phyloP scores from a whole-genome alignment of 768 basidiomycete genomes.

The Boletus subcaerulescens region DNA sequence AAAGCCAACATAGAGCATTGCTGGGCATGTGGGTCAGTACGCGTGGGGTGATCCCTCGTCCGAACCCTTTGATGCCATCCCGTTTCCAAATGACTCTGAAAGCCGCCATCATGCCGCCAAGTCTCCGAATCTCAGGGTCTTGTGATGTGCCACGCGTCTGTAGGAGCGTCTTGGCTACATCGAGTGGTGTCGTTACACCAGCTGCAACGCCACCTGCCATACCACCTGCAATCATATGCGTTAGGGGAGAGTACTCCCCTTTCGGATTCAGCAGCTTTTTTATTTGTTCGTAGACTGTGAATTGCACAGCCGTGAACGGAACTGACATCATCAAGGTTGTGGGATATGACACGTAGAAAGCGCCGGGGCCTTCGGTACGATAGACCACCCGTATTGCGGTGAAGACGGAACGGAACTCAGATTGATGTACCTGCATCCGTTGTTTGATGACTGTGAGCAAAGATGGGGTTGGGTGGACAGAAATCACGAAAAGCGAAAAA shows the following conservation, averaged over 20 bases:
- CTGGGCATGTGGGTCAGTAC: slow-evolving; percentile 95
- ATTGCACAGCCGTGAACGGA: slow-evolving; percentile 98
- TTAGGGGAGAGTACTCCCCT: slow-evolving; percentile 85
- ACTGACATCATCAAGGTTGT: slow-evolving; percentile 96
- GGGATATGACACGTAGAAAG: slow-evolving; percentile 98
- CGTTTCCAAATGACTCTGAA: slow-evolving; percentile 82
- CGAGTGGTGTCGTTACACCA: slow-evolving; percentile 92
- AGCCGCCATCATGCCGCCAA: slow-evolving; percentile 83
- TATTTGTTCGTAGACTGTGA: slow-evolving; percentile 92
- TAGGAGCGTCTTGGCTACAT: slow-evolving; percentile 95
- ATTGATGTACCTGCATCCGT: slow-evolving; percentile 97
- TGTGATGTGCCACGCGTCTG: slow-evolving; percentile 92
- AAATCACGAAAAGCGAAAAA: not conserved
- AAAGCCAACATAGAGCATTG: slow-evolving; percentile 96
- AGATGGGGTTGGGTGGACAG: slow-evolving; percentile 11
- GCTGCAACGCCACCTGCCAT: slow-evolving; percentile 92
- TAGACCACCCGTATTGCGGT: slow-evolving; percentile 87
- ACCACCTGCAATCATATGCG: slow-evolving; percentile 91
- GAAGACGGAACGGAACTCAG: slow-evolving; percentile 82
- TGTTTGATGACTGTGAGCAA: slow-evolving; percentile 89
- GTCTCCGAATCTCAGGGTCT: slow-evolving; percentile 81
- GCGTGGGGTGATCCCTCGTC: slow-evolving; percentile 84
- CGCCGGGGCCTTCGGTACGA: slow-evolving; percentile 76
- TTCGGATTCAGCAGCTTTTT: slow-evolving; percentile 84
- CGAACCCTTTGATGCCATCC: slow-evolving; percentile 84